These are phyloP conservation scores for Aureobasidium subglaciale DNA, from an alignment of 2,329 filamentous ascomycete genomes.

Conservation along the genomic window DNA sequence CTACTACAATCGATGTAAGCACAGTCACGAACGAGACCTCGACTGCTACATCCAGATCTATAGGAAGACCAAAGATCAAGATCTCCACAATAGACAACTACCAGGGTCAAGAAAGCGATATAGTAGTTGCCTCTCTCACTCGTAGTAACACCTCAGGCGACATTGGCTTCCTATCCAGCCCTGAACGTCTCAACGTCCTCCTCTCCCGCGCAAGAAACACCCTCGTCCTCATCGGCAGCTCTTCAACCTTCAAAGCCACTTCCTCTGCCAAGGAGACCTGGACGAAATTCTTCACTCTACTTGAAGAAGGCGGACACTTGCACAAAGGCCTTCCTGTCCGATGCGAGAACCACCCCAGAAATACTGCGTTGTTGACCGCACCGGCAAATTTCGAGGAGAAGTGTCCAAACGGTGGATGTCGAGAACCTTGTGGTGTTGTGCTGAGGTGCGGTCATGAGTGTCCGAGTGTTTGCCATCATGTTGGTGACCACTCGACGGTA, in stretches of 20 bases:
- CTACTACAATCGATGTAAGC: background rate
- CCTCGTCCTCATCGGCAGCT: conserved; percentile 64
- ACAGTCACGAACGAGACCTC: no score
- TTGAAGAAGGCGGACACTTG: conserved; percentile 28
- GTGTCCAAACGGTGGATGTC: conserved; percentile 66
- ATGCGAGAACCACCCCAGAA: conserved; percentile 54
- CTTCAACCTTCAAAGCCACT: conserved; percentile 25
- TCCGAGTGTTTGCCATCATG: conserved; percentile 53
- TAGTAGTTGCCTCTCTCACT: conserved; percentile 64
- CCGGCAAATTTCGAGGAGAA: conserved; percentile 53
- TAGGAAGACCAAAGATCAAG: background rate
- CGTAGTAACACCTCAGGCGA: conserved; percentile 55
- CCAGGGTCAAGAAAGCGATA: conserved; percentile 67
- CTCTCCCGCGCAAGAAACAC: conserved; percentile 61
- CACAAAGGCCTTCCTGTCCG: conserved; percentile 51
- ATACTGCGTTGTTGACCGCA: conserved; percentile 38
- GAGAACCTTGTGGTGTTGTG: conserved; percentile 45
- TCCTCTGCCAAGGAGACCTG: conserved; percentile 18
- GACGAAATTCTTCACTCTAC: conserved; percentile 19
- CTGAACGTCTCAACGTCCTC: conserved; percentile 64
- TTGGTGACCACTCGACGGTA: conserved; percentile 53
- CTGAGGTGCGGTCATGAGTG: conserved; percentile 59
- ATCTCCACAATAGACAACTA: conserved; percentile 51
- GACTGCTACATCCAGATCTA: background rate
- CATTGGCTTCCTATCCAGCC: conserved; percentile 59